These are phyloP conservation scores for Moesziomyces globuligerus DNA, from an alignment of 1,284 basidiomycete genomes.

Conservation along the genomic window DNA sequence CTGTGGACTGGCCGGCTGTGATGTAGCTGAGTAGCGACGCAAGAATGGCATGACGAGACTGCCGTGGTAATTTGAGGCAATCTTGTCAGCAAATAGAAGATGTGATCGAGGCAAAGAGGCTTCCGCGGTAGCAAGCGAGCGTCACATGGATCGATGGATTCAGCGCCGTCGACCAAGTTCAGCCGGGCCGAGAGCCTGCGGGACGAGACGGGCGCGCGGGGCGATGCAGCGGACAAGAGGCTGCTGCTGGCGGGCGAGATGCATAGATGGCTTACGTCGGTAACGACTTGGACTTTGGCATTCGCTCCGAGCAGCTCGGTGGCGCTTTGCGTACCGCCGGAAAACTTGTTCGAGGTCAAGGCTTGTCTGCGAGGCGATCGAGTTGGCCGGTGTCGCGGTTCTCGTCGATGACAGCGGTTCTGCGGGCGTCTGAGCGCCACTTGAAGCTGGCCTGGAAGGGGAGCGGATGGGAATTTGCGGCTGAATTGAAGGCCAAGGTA, in stretches of 20 bases:
- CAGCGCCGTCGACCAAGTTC: conserved; percentile 42
- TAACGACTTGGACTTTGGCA: conserved; percentile 57
- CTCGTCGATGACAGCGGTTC: conserved; percentile 7
- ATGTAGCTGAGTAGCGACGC: no score
- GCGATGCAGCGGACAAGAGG: conserved; percentile 36
- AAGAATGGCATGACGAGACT: no score
- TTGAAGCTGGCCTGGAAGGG: conserved; percentile 22
- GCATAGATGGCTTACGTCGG: conserved; percentile 55
- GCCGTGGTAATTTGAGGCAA: no score
- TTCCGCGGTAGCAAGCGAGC: no score
- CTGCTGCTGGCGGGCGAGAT: conserved; percentile 58
- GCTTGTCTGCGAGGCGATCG: conserved; percentile 1
- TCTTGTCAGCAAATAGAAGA: no score
- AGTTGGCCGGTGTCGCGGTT: conserved; percentile 17
- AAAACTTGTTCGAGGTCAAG: no score
- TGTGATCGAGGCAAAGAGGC: no score
- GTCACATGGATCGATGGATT: no score
- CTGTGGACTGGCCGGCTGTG: no score
- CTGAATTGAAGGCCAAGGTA: conserved; percentile 38
- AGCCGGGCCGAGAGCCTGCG: conserved; percentile 41
- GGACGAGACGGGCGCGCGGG: conserved; percentile 30
- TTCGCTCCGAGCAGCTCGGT: no score
- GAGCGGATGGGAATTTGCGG: conserved; percentile 39
- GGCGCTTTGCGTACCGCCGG: no score
- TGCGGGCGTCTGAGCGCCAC: conserved; percentile 1